Evolutionary conservation across 208 protist species (phyloP).

Genomic region (Porcisia deanei): DNA sequence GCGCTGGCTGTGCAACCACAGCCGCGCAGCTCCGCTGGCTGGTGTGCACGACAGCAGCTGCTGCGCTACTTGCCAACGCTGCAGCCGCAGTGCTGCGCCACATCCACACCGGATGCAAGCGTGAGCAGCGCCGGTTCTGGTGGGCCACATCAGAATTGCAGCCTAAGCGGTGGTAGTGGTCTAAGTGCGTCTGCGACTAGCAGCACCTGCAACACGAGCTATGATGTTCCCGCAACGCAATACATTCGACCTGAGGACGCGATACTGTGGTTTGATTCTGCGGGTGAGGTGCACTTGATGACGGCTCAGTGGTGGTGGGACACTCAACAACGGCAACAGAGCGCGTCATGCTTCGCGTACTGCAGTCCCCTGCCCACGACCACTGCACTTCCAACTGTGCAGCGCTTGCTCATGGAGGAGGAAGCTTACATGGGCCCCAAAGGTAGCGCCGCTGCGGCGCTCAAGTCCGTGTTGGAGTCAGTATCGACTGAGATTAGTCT

Average conservation of each 20-base stretch:
- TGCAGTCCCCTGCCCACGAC: slow-evolving; percentile 40
- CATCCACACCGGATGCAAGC: slow-evolving; percentile 3
- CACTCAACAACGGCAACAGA: slow-evolving; percentile 7
- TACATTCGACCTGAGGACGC: slow-evolving; percentile 28
- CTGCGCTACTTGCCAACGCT: slow-evolving; percentile 26
- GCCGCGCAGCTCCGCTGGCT: slow-evolving; percentile 13
- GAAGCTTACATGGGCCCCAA: slow-evolving; percentile 24
- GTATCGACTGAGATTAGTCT: slow-evolving; percentile 20
- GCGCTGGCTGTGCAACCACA: slow-evolving; percentile 31
- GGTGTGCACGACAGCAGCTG: slow-evolving; percentile 19
- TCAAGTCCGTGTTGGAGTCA: slow-evolving; percentile 26
- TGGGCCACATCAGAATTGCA: not conserved
- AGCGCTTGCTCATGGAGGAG: slow-evolving; percentile 38
- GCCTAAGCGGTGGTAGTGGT: not conserved
- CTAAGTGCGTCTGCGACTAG: not conserved
- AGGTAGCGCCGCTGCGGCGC: slow-evolving; percentile 20
- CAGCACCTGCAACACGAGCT: not conserved
- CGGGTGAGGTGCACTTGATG: slow-evolving; percentile 14
- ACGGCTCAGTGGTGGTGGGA: slow-evolving; percentile 25
- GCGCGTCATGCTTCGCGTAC: slow-evolving; percentile 9
- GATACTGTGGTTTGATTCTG: slow-evolving; percentile 29
- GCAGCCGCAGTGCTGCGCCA: slow-evolving; percentile 9
- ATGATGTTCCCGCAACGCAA: slow-evolving; percentile 22
- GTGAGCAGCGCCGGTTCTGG: not conserved
- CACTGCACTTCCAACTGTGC: slow-evolving; percentile 39